Base-by-base conservation (phyloP, 2,329 filamentous ascomycete genomes). In the Penicillium sp. region DNA sequence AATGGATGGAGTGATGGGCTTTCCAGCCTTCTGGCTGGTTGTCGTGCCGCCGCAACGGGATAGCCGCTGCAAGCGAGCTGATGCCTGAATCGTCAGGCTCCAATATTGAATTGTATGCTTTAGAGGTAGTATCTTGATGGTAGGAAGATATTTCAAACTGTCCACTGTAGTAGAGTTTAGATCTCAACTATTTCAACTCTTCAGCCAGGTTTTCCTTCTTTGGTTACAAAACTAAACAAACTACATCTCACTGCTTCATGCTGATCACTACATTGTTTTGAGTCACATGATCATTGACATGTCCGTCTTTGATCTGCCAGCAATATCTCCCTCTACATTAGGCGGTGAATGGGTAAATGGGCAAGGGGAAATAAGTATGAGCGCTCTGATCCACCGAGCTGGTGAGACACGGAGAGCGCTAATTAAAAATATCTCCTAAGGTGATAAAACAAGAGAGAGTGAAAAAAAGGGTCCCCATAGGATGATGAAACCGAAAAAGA, bases 61-160 rank as follows among this genome's bases (percentile, higher is more conserved):
- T 76, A 76, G 68, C 68, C 73, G 73, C 73, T 66, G 65, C 68
- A 75, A 75, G 72, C 73, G 73, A 75, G 67, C 49, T 52, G 19
- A 3, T 62, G 64, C 65, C 67, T 71, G 44, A 59, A 33, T 8
- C 1, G 19, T 63, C 49, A 66, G 63, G 66, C 54, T 25, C 38
- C 4, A 21, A 39, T 35, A 13, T 29, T 7, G 5, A 55, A 55
- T 49, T 49, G 25, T 17, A 31, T 19, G 31, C 27, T 49, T 51
- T 2, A 10, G 21, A 8, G 13, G n/a, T 12, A 17, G 9, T 36
- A 12, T 13, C 8, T 33, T 41, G 19, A 9, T 17, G 15, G 44
- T 15, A 13, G 1, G n/a, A 33, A n/a, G 15, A 21, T 41, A 15
- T 33, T 33, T 19, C 7, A 33, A 45, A 9, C 9, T 23, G 1